phyloP scores from a whole-genome alignment of 257 asterid genomes.

The Solanum okadae region DNA sequence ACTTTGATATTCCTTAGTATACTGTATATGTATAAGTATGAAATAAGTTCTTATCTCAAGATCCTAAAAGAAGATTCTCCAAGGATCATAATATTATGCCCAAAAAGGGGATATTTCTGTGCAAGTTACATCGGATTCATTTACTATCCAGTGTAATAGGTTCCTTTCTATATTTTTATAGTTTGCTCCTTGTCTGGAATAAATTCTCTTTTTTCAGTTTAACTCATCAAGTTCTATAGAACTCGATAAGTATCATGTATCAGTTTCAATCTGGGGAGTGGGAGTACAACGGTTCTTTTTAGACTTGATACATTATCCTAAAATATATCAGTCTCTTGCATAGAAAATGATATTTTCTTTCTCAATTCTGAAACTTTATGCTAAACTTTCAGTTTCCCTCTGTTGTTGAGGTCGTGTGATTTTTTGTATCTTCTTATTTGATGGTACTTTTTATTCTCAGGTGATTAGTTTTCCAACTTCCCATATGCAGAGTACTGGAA shows the following conservation, averaged over 20 bases:
- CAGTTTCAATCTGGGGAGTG: background rate
- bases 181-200: background rate
- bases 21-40: background rate
- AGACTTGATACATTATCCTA: background rate
- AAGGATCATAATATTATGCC: background rate
- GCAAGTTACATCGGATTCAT: background rate
- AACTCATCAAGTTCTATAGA: background rate
- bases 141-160: background rate
- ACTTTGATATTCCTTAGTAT: background rate
- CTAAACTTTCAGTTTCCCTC: background rate
- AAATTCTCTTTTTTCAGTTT: background rate
- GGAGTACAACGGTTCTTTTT: background rate
- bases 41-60: background rate
- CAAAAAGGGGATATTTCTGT: background rate
- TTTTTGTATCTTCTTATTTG: background rate
- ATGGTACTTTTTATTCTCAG: background rate
- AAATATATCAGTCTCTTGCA: background rate
- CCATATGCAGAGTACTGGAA: background rate
- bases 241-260: background rate
- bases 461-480: background rate
- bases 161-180: background rate
- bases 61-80: background rate
- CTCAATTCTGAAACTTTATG: background rate
- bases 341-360: background rate
- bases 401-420: background rate